Conservation (phyloP, 768 basidiomycete genomes). For the Trametes cinnabarina region DNA sequence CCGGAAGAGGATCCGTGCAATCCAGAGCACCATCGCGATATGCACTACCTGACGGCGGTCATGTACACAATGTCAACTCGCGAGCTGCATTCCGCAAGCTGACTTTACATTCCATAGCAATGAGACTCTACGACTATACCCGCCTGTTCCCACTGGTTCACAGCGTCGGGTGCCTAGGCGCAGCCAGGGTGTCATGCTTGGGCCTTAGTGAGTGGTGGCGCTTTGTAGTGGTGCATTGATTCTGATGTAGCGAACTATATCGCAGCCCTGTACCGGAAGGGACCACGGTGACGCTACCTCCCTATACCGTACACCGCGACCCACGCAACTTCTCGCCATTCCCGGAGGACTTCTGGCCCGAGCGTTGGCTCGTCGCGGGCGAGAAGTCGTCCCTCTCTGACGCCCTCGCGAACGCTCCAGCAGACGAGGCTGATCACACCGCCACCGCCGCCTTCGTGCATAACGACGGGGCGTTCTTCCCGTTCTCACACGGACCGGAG, state of each 20-base stretch:
- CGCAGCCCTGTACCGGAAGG: too few relatives aligned
- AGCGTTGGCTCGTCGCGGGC: conserved; percentile 38
- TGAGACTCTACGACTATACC: conserved; percentile 44
- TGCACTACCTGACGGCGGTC: conserved; percentile 36
- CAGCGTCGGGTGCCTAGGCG: conserved; percentile 36
- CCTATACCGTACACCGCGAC: conserved; percentile 52
- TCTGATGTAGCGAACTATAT: too few relatives aligned
- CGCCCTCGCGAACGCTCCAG: not conserved
- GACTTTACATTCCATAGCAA: conserved; percentile 32
- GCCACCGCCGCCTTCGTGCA: conserved; percentile 12
- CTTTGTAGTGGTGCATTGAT: too few relatives aligned
- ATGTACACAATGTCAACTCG: conserved; percentile 22
- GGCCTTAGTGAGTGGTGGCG: conserved; percentile 32
- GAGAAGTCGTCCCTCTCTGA: not conserved
- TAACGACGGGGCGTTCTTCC: conserved; percentile 37
- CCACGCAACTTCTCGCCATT: conserved; percentile 44
- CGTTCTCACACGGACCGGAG: conserved; percentile 47
- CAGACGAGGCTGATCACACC: not conserved
- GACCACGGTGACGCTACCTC: too few relatives aligned
- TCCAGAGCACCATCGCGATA: conserved; percentile 15
- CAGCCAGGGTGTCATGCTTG: conserved; percentile 33
- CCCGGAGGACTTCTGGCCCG: conserved; percentile 42
- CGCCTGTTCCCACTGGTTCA: conserved; percentile 39
- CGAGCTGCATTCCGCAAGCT: too few relatives aligned
- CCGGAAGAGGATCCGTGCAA: conserved; percentile 21